A percentile compares a stretch with the other conserved stretches of the same genome.
Conservation (phyloP, 2,329 filamentous ascomycete genomes). For the Verticillium nonalfalfae region DNA sequence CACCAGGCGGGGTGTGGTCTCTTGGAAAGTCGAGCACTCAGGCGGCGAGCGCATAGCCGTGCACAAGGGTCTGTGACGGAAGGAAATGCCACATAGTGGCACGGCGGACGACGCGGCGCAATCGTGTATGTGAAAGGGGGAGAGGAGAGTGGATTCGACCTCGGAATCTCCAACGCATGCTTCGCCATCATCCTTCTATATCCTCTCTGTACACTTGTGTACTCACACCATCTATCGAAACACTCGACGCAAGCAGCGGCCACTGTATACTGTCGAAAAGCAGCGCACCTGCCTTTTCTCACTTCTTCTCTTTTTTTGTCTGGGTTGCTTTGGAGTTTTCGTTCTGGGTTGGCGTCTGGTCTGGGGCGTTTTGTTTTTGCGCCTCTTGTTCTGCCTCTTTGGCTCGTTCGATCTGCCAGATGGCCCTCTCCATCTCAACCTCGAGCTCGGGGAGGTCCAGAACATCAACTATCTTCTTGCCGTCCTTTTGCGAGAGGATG, state of each 20-base stretch:
- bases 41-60: background rate
- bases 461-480: slow-evolving; percentile 51
- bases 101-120: background rate
- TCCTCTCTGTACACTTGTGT: background rate
- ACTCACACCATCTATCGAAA: background rate
- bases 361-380: slow-evolving; percentile 4
- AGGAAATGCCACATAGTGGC: background rate
- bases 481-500: slow-evolving; percentile 44
- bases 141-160: background rate
- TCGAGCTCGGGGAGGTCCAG: slow-evolving; percentile 65
- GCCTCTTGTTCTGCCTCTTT: slow-evolving; percentile 30
- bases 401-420: slow-evolving; percentile 62
- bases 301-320: slow-evolving; percentile 6
- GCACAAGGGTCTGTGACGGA: background rate
- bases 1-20: background rate
- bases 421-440: slow-evolving; percentile 67
- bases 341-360: background rate
- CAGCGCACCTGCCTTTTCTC: no score
- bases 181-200: background rate
- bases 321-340: slow-evolving; percentile 4
- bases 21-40: background rate
- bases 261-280: background rate
- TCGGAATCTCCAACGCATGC: background rate
- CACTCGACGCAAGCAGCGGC: background rate
- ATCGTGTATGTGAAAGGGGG: background rate